phyloP scores from a whole-genome alignment of 1,284 basidiomycete genomes.

The Tilletia walkeri region DNA sequence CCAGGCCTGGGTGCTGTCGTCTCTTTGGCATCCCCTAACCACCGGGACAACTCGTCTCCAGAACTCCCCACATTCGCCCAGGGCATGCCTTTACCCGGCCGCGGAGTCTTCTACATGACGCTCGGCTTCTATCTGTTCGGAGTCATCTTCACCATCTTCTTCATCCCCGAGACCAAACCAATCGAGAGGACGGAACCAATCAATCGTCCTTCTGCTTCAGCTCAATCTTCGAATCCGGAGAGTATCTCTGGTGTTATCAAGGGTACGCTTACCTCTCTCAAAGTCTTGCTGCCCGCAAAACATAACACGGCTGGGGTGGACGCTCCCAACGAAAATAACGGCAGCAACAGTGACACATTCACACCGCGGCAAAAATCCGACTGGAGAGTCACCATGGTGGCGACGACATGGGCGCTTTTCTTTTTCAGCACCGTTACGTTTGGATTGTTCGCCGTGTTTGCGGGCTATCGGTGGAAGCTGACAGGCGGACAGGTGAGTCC shows the following conservation, averaged over 20 bases:
- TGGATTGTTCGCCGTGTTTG: neutral
- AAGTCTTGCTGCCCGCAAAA: neutral
- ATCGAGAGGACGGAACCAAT: neutral
- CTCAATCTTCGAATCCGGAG: neutral
- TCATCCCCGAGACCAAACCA: slow-evolving; percentile 7
- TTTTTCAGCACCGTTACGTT: neutral
- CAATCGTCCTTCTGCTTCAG: neutral
- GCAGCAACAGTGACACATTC: no score
- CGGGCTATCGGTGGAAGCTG: neutral
- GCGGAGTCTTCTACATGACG: neutral
- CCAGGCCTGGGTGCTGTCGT: neutral
- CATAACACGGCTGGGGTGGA: neutral
- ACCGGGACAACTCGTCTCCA: neutral
- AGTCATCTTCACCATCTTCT: slow-evolving; percentile 1
- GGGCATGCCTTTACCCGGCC: neutral
- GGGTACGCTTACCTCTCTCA: neutral
- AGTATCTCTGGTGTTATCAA: neutral
- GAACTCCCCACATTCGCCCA: neutral
- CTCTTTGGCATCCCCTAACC: neutral
- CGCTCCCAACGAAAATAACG: neutral
- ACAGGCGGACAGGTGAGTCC: neutral
- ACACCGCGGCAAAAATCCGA: neutral
- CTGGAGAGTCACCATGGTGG: neutral
- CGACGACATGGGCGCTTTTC: neutral
- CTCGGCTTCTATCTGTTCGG: neutral